Evolutionary conservation across 2,329 filamentous ascomycete genomes (phyloP).

Genomic region (Fusarium sambucinum): DNA sequence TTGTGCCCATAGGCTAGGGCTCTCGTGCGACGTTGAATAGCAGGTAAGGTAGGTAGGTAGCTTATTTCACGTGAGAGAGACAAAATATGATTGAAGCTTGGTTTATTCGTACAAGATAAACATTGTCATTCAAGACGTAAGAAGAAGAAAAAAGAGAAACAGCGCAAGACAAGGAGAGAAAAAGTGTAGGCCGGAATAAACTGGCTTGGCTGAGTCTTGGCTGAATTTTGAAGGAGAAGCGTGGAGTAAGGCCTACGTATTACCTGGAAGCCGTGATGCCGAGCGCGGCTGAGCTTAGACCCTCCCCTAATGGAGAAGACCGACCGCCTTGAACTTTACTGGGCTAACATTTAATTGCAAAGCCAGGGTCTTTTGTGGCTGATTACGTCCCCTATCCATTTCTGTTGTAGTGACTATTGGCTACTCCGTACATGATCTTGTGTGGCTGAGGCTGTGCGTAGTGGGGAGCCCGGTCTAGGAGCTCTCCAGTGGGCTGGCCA

Average conservation of each 20-base stretch:
- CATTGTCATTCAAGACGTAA: conserved; percentile 38
- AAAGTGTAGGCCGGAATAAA: conserved; percentile 13
- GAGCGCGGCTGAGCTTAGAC: conserved; percentile 47
- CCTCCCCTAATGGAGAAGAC: conserved; percentile 39
- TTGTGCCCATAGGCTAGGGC: conserved; percentile 15
- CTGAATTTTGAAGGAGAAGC: conserved; percentile 45
- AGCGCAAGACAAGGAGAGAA: conserved; percentile 23
- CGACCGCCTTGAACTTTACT: conserved; percentile 17
- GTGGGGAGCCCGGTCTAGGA: conserved; percentile 32
- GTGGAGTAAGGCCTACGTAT: conserved; percentile 48
- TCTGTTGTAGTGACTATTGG: conserved; percentile 20
- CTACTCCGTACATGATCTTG: not conserved
- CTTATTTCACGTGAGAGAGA: not conserved
- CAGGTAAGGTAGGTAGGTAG: not conserved
- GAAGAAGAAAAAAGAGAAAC: conserved; percentile 15
- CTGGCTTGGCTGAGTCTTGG: conserved; percentile 38
- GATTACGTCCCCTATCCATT: conserved; percentile 16
- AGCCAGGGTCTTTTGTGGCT: conserved; percentile 46
- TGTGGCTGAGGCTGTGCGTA: conserved; percentile 27
- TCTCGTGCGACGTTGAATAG: conserved; percentile 9
- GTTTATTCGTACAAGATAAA: conserved; percentile 38
- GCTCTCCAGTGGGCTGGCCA: conserved; percentile 36
- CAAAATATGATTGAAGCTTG: conserved; percentile 15
- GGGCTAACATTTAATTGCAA: conserved; percentile 27
- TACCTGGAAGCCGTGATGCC: conserved; percentile 48